Evolutionary conservation across 1,284 basidiomycete genomes (phyloP), one percentile per base, ranked within the genome.

Genomic region (Sporisorium graminicola): DNA sequence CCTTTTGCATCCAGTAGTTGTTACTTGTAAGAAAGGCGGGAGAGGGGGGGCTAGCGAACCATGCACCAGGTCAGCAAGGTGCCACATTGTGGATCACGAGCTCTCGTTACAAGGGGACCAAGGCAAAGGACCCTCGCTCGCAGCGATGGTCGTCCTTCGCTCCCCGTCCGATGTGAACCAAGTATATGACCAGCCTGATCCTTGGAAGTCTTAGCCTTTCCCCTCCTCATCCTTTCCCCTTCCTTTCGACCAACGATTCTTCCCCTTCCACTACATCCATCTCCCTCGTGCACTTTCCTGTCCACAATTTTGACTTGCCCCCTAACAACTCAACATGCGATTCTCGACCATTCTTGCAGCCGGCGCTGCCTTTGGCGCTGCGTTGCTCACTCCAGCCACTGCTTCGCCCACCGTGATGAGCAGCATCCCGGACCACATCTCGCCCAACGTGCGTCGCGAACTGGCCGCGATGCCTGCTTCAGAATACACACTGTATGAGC

Each of bases 401-500:
- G 73, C 73, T 29, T 55, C 62, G 14, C 73, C 73, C 7, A 75
- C 67, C 26, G 57, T 43, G 10, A 64, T 66, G 63, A 64, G 60
- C 67, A 29, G 24, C 12, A 70, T 75, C 58, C 73, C 73, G 3
- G 26, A 65, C 57, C 58, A 61, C 49, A 70, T 75, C 50, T 70
- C 73, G 22, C 64, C 60, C 18, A 67, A 47, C 43, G 67, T 75
- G 5, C 73, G 73, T 20, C 63, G 64, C 10, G 64, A 71, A 14
- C 64, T 75, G 4, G 22, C 60, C 2, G 16, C 22, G 1, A 52
- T 64, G 9, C 35, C 56, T 2, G 18, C 60, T 5, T 22, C 40
- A 4, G 35, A 56, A 22, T 75, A 75, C 67, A 65, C 56, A 6
- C 51, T 75, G 49, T 64, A 47, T 35, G 54, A 65, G 18, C 57